Base-by-base conservation (phyloP, 2,329 filamentous ascomycete genomes). In the Ophiostoma australiae region DNA sequence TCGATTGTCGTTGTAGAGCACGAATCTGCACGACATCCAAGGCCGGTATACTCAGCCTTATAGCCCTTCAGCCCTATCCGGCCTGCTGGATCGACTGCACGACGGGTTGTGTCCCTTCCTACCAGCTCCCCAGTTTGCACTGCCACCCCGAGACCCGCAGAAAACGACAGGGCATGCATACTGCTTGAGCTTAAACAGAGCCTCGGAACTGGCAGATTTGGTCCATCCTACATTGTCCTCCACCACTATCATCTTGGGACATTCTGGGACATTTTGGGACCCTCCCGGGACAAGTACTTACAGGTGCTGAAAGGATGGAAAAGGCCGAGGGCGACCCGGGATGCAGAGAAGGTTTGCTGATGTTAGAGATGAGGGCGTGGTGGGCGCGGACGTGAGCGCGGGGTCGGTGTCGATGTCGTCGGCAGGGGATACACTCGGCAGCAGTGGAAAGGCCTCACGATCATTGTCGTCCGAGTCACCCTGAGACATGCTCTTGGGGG, bases 81-180 rank as follows among this genome's bases (percentile, higher is more conserved):
- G n/a, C n/a, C 52, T 23, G 52, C 52, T 31, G 52, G 52, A 27
- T 58, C 23, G 52, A 48, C 52, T 58, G 52, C n/a, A 58, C 52
- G 10, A 58, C 17, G 7, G 23, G 27, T 58, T 17, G 52, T 48
- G 44, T n/a, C 20, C 17, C 17, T 48, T 48, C 17, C 17, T 17
- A 20, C 27, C 31, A 63, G n/a, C 10, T 27, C 13, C 31, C 61
- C 33, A 65, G 61, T 65, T 39, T 65, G 61, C 61, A 65, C 31
- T 65, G 61, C 61, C 61, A 65, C 61, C 61, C 58, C 31, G 31
- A 37, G 61, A 31, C 61, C 61, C 61, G 61, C 61, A 65, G 61
- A 65, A 65, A 65, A 35, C 61, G 52, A 8, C n/a, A 65, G 20
- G 10, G 31, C 27, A 31, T n/a, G 31, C 58, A 63, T 31, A 61